Evolutionary conservation across 768 basidiomycete species (phyloP).

Genomic region (Collybia mongolica): DNA sequence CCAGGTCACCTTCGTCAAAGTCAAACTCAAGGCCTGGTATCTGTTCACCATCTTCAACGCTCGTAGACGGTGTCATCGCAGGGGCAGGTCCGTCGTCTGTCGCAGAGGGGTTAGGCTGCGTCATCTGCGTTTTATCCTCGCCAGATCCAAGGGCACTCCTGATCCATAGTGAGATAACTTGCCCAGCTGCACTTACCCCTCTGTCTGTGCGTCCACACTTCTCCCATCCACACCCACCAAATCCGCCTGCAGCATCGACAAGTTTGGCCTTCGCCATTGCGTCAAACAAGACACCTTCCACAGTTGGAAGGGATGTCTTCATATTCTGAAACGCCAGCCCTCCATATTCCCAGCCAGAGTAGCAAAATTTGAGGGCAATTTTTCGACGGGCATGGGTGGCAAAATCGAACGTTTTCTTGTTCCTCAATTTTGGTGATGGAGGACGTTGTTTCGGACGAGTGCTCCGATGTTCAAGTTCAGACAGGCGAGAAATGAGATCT

Average conservation of each 20-base stretch:
- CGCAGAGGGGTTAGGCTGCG: slow-evolving; percentile 1
- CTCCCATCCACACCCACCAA: slow-evolving; percentile 89
- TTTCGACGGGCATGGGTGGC: slow-evolving; percentile 73
- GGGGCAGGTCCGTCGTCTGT: slow-evolving; percentile 10
- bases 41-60: not conserved
- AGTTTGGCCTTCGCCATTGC: slow-evolving; percentile 78
- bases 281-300: slow-evolving; percentile 83
- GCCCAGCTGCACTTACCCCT: slow-evolving; percentile 92
- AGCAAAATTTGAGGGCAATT: slow-evolving; percentile 92
- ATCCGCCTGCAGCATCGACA: slow-evolving; percentile 69
- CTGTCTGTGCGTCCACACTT: slow-evolving; percentile 93
- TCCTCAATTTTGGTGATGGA: slow-evolving; percentile 18
- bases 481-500: slow-evolving; percentile 66
- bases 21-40: slow-evolving; percentile 19
- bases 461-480: slow-evolving; percentile 46
- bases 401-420: slow-evolving; percentile 54
- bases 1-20: slow-evolving; percentile 22
- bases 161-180: slow-evolving; percentile 91
- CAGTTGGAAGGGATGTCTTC: slow-evolving; percentile 78
- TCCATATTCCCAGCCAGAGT: slow-evolving; percentile 89
- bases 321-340: slow-evolving; percentile 83
- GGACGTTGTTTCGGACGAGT: slow-evolving; percentile 24
- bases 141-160: slow-evolving; percentile 58
- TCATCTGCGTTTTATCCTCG: slow-evolving; percentile 3
- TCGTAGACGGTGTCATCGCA: not conserved